Percentiles rank a stretch among this genome's conserved stretches.
Evolutionary conservation across 495 filamentous ascomycete genomes (phyloP).

Genomic region (Bacidia rubella): DNA sequence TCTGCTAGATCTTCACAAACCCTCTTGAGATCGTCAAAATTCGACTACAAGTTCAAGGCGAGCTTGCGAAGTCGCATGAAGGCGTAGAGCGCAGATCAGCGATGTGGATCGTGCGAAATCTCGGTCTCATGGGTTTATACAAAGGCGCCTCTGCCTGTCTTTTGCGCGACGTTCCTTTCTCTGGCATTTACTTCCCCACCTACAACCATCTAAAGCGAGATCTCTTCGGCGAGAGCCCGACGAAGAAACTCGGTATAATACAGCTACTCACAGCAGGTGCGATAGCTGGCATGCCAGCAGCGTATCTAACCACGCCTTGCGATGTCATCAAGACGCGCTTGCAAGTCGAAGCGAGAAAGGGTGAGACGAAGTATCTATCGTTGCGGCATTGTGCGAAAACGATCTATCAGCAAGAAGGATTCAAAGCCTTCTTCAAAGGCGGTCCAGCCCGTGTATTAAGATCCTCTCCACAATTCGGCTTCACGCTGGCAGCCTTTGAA

Average conservation of each 20-base stretch:
- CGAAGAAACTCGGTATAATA: constrained; percentile 78
- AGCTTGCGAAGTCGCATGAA: constrained; percentile 79
- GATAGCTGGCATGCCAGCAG: constrained; percentile 96
- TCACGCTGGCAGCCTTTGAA: constrained; percentile 91
- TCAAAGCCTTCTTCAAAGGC: constrained; percentile 95
- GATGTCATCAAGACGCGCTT: constrained; percentile 98
- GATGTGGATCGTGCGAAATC: constrained; percentile 92
- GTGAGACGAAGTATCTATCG: constrained; percentile 71
- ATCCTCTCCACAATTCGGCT: constrained; percentile 93
- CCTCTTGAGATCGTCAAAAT: constrained; percentile 99
- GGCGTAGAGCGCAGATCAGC: constrained; percentile 71
- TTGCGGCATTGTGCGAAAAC: constrained; percentile 77
- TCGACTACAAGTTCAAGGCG: constrained; percentile 91
- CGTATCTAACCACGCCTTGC: constrained; percentile 92
- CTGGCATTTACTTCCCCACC: constrained; percentile 95
- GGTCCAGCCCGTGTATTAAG: constrained; percentile 88
- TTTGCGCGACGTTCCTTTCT: constrained; percentile 92
- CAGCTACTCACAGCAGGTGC: constrained; percentile 92
- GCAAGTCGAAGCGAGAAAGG: constrained; percentile 93
- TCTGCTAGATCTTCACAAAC: constrained; percentile 74
- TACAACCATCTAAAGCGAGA: constrained; percentile 91
- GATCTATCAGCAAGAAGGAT: constrained; percentile 80
- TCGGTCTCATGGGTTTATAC: constrained; percentile 91
- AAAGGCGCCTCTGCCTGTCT: constrained; percentile 95
- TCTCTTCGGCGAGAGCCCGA: constrained; percentile 79